Percentiles rank a stretch among this genome's conserved stretches.
phyloP scores from a whole-genome alignment of 352 stramenopile genomes.

The Phytophthora cactorum region DNA sequence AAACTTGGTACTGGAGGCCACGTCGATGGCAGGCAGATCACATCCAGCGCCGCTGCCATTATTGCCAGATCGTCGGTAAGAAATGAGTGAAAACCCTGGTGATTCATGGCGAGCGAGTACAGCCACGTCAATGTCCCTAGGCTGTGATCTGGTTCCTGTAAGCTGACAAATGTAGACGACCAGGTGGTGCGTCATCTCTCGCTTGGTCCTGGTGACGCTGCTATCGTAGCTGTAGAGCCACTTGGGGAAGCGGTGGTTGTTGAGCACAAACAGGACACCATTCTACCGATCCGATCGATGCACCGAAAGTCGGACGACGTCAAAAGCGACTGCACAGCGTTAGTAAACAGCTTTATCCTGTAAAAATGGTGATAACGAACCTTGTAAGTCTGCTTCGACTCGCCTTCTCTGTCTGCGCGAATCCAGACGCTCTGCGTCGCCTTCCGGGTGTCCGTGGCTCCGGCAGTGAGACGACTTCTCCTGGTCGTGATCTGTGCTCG shows the following conservation, averaged over 20 bases:
- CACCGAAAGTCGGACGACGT: neutral
- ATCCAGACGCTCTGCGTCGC: slow-evolving; percentile 39
- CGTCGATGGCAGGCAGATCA: slow-evolving; percentile 21
- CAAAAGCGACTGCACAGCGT: neutral
- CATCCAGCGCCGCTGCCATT: slow-evolving; percentile 11
- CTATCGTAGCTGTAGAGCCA: slow-evolving; percentile 66
- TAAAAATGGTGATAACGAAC: slow-evolving; percentile 18
- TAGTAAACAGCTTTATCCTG: neutral
- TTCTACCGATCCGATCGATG: no score
- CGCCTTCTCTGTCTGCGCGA: slow-evolving; percentile 43
- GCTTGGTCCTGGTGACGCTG: slow-evolving; percentile 49
- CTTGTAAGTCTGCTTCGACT: slow-evolving; percentile 43
- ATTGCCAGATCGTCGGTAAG: slow-evolving; percentile 39
- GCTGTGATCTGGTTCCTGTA: slow-evolving; percentile 3
- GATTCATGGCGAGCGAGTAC: slow-evolving; percentile 47
- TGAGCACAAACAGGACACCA: slow-evolving; percentile 46
- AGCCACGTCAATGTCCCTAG: slow-evolving; percentile 10
- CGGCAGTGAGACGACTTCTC: slow-evolving; percentile 26
- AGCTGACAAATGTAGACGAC: slow-evolving; percentile 48
- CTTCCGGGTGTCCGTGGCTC: neutral
- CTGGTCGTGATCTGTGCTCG: slow-evolving; percentile 25
- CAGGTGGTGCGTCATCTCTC: slow-evolving; percentile 55
- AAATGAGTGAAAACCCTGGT: slow-evolving; percentile 42
- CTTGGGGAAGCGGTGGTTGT: slow-evolving; percentile 57
- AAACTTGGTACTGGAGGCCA: slow-evolving; percentile 7